phyloP scores from a whole-genome alignment of 306 rosid species.

The Dalbergia cultrata region DNA sequence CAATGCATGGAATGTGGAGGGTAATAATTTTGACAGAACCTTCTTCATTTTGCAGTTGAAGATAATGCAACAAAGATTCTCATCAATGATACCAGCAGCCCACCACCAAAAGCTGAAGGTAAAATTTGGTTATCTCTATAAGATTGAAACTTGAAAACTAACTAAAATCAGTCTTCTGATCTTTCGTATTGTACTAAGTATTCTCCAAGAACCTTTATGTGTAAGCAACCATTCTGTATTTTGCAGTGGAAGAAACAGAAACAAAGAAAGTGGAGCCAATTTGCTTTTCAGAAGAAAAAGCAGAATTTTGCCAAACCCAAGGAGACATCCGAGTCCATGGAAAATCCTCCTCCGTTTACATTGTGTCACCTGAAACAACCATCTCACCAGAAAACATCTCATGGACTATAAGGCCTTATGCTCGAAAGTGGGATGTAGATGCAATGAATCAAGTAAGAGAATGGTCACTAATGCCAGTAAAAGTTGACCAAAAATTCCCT shows the following conservation, averaged over 20 bases:
- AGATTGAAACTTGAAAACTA: conserved; percentile 22
- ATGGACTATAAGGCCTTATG: conserved; percentile 78
- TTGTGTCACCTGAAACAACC: conserved; percentile 50
- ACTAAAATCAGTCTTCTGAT: not conserved
- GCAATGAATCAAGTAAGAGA: conserved; percentile 66
- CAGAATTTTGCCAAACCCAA: conserved; percentile 70
- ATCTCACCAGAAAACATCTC: conserved; percentile 53
- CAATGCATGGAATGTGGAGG: conserved; percentile 1
- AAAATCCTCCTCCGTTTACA: conserved; percentile 61
- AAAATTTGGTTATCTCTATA: conserved; percentile 19
- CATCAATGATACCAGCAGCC: conserved; percentile 39
- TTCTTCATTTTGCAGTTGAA: conserved; percentile 45
- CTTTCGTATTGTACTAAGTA: not conserved
- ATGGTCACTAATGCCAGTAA: conserved; percentile 68
- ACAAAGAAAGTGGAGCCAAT: conserved; percentile 52
- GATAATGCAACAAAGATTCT: conserved; percentile 32
- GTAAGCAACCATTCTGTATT: conserved; percentile 27
- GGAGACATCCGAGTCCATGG: conserved; percentile 63
- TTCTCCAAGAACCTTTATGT: conserved; percentile 8
- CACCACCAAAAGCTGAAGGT: conserved; percentile 46
- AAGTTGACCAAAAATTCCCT: conserved; percentile 44
- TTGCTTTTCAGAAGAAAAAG: conserved; percentile 63
- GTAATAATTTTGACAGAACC: conserved; percentile 37
- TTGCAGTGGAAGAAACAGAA: conserved; percentile 45
- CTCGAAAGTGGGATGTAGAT: conserved; percentile 60